Conservation (phyloP, 805 yeast genomes). For the Debaryomyces prosopidis region DNA sequence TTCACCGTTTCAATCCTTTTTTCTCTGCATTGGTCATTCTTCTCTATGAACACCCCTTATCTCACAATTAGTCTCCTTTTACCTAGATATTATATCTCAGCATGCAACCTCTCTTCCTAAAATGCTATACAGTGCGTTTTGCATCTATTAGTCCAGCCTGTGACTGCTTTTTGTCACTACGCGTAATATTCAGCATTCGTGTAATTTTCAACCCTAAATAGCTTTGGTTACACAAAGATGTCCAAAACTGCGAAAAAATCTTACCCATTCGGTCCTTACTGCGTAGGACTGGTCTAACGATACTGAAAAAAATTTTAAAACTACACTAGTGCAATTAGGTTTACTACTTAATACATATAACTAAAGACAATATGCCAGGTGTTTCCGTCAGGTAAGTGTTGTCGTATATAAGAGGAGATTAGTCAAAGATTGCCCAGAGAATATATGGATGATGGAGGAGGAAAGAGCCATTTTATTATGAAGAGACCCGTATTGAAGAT, state of each 20-base stretch:
- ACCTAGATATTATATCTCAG: no score
- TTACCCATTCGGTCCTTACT: no score
- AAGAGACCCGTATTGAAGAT: not conserved
- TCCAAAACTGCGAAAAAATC: no score
- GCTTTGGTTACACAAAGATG: not conserved
- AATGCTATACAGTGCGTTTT: no score
- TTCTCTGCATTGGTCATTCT: no score
- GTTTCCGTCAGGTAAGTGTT: constrained; percentile 92
- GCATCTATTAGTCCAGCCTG: not conserved
- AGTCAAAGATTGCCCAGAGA: constrained; percentile 5
- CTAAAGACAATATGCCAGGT: constrained; percentile 81
- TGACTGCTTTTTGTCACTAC: not conserved
- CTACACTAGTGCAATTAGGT: not conserved
- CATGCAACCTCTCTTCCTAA: no score
- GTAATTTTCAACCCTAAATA: not conserved
- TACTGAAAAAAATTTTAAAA: constrained; percentile 1
- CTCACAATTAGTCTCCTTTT: no score
- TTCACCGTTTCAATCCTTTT: no score
- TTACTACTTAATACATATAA: constrained; percentile 5
- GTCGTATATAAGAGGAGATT: constrained; percentile 25
- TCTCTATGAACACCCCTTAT: no score
- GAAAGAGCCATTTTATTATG: no score
- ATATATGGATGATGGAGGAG: no score
- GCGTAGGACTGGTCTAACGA: not conserved
- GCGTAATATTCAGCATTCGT: not conserved